These are phyloP conservation scores for Viola odorata DNA, from an alignment of 345 rosid species.

Conservation along the genomic window DNA sequence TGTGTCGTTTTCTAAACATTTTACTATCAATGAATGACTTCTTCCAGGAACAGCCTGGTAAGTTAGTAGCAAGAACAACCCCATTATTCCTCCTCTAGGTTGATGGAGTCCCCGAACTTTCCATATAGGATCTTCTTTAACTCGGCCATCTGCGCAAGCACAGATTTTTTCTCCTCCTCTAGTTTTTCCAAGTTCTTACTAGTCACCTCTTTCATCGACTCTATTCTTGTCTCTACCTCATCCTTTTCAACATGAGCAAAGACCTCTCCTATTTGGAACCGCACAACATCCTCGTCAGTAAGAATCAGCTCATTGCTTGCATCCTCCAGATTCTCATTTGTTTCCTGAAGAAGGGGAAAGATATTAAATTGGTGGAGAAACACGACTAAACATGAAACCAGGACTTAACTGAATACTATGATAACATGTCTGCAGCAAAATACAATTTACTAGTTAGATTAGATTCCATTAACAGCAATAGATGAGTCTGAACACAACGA, in stretches of 20 bases:
- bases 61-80: neutral
- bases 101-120: slow-evolving; percentile 85
- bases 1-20: neutral
- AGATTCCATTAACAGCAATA: too few species aligned
- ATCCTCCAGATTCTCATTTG: slow-evolving; percentile 84
- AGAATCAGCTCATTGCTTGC: slow-evolving; percentile 88
- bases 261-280: slow-evolving; percentile 87
- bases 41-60: neutral
- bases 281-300: slow-evolving; percentile 78
- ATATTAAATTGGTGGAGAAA: neutral
- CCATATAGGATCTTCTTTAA: slow-evolving; percentile 82
- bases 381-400: neutral
- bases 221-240: slow-evolving; percentile 82
- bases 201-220: slow-evolving; percentile 66
- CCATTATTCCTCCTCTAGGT: slow-evolving; percentile 78
- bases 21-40: slow-evolving; percentile 1
- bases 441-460: too few species aligned
- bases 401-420: neutral
- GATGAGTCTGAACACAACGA: too few species aligned
- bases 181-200: slow-evolving; percentile 56
- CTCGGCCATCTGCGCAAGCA: slow-evolving; percentile 62
- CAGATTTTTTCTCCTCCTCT: slow-evolving; percentile 63
- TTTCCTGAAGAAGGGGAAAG: slow-evolving; percentile 42
- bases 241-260: slow-evolving; percentile 82
- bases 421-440: too few species aligned